phyloP scores from a whole-genome alignment of 2,329 filamentous ascomycete genomes.

The Chaetomium globosum region DNA sequence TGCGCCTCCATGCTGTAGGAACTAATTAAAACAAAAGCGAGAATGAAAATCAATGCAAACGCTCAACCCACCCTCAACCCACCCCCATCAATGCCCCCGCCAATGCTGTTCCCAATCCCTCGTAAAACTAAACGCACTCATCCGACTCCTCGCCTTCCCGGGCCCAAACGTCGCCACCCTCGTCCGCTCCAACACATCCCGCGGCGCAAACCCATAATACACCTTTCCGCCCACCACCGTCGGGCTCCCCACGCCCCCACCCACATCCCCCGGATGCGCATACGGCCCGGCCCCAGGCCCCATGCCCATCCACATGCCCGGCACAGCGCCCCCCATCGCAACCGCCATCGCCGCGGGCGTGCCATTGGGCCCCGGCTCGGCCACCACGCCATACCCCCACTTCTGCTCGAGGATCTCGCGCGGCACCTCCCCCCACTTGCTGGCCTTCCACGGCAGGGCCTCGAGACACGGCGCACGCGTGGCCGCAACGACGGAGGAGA shows the following conservation, averaged over 20 bases:
- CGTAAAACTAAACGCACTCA: slow-evolving; percentile 27
- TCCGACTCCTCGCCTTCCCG: slow-evolving; percentile 21
- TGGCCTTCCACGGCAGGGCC: slow-evolving; percentile 38
- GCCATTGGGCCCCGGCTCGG: slow-evolving; percentile 20
- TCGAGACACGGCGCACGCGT: slow-evolving; percentile 48
- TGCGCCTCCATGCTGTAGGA: neutral
- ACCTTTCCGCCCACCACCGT: slow-evolving; percentile 24
- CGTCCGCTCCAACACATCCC: slow-evolving; percentile 32
- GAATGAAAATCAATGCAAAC: neutral
- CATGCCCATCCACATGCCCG: slow-evolving; percentile 14
- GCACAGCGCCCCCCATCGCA: slow-evolving; percentile 11
- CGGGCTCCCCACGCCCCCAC: slow-evolving; percentile 9
- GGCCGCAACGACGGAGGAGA: slow-evolving; percentile 49
- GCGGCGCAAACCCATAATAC: slow-evolving; percentile 38
- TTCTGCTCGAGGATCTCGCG: slow-evolving; percentile 32
- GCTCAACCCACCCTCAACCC: neutral
- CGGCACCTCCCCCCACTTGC: slow-evolving; percentile 35
- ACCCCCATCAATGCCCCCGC: too few relatives aligned
- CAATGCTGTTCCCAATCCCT: slow-evolving; percentile 26
- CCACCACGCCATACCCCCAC: slow-evolving; percentile 38
- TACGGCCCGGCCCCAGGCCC: too few relatives aligned
- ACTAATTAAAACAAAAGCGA: neutral
- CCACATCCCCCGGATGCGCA: neutral
- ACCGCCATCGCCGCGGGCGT: slow-evolving; percentile 13
- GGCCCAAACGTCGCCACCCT: slow-evolving; percentile 27